These are phyloP conservation scores for Candida nemodendra DNA, from an alignment of 805 yeast species.

Conservation along the genomic window DNA sequence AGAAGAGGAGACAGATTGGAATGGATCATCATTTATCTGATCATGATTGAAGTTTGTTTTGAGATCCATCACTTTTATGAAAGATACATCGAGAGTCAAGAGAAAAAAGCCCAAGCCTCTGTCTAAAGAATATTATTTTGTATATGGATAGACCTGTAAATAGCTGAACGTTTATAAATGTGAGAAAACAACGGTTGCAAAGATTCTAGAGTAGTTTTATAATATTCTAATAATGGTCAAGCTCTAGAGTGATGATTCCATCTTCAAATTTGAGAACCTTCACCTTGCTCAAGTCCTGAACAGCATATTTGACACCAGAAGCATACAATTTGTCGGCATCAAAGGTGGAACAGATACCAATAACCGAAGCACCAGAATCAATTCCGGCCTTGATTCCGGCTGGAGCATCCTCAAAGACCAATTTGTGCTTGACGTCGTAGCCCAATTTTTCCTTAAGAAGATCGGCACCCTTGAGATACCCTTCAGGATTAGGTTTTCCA, in stretches of 20 bases:
- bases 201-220: not conserved
- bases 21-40: conserved; percentile 83
- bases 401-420: conserved; percentile 87
- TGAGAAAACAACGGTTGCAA: not conserved
- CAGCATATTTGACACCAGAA: conserved; percentile 81
- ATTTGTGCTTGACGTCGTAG: conserved; percentile 35
- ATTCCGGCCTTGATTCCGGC: conserved; percentile 85
- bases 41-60: conserved; percentile 81
- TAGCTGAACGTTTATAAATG: conserved; percentile 8
- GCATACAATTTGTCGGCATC: conserved; percentile 64
- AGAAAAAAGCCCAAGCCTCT: too few species aligned
- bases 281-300: conserved; percentile 66
- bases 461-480: conserved; percentile 60
- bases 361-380: conserved; percentile 77
- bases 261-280: conserved; percentile 54
- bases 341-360: conserved; percentile 83
- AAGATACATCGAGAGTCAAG: conserved; percentile 32
- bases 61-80: conserved; percentile 76
- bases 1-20: conserved; percentile 75
- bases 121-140: too few species aligned
- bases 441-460: conserved; percentile 40
- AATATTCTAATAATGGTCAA: conserved; percentile 26
- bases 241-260: conserved; percentile 37
- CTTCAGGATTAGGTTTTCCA: conserved; percentile 89
- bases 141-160: too few species aligned